These are phyloP conservation scores for Citrullus amarus DNA, from an alignment of 306 rosid genomes.

Conservation along the genomic window DNA sequence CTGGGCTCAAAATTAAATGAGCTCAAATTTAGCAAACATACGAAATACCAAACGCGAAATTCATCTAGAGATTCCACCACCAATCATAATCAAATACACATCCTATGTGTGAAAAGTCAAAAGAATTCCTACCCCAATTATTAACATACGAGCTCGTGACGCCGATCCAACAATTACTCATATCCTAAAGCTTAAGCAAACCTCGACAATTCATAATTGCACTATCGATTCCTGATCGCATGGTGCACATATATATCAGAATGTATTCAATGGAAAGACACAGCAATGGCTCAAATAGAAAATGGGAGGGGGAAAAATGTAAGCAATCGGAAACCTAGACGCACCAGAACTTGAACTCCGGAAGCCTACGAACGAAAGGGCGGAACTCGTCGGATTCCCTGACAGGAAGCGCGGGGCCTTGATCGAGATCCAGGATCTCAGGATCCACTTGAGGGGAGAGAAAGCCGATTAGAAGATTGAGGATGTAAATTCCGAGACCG, in stretches of 20 bases:
- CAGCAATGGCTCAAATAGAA: neutral
- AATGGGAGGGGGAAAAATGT: neutral
- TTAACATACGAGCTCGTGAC: neutral
- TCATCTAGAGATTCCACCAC: neutral
- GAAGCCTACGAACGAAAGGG: conserved; percentile 91
- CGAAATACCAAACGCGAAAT: neutral
- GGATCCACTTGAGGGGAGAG: conserved; percentile 98
- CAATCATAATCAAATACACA: neutral
- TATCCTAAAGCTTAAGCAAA: neutral
- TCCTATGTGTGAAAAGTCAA: neutral
- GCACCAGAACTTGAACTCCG: conserved; percentile 94
- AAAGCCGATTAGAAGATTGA: conserved; percentile 78
- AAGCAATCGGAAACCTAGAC: neutral
- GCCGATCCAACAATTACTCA: neutral
- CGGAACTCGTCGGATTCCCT: conserved; percentile 81
- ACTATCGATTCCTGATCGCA: neutral
- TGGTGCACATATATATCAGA: neutral
- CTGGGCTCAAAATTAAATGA: neutral
- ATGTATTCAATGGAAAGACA: neutral
- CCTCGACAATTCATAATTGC: neutral
- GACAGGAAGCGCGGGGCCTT: conserved; percentile 74
- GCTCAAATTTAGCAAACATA: neutral
- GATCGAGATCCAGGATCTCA: conserved; percentile 47
- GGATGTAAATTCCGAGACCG: conserved; percentile 81
- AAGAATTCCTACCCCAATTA: neutral